Evolutionary conservation across 331 rosid genomes (phyloP).

Genomic region (Rosa hybrid): DNA sequence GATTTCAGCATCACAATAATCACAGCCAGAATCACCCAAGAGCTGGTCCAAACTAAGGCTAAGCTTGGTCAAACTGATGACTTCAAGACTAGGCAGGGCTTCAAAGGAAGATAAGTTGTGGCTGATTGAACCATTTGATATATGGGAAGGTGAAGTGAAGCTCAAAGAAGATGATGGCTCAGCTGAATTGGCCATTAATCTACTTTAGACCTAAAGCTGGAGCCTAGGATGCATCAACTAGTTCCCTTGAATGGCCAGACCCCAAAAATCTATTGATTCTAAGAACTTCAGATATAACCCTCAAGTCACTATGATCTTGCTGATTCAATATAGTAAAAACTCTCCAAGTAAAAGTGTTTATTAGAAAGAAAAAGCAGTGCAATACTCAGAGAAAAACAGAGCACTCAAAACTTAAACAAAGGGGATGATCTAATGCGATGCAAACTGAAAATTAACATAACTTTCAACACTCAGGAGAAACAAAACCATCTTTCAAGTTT

Average conservation of each 20-base stretch:
- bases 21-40: slow-evolving; percentile 41
- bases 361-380: not conserved
- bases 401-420: not conserved
- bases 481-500: not conserved
- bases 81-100: slow-evolving; percentile 62
- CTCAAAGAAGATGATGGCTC: slow-evolving; percentile 92
- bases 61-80: slow-evolving; percentile 51
- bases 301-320: not conserved
- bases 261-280: not conserved
- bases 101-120: slow-evolving; percentile 52
- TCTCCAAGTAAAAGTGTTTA: not conserved
- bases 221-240: slow-evolving; percentile 8
- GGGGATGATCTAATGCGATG: slow-evolving; percentile 12
- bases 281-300: not conserved
- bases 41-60: slow-evolving; percentile 51
- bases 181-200: slow-evolving; percentile 60
- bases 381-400: not conserved
- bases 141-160: slow-evolving; percentile 70
- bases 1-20: slow-evolving; percentile 52
- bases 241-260: not conserved
- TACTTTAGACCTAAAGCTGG: not conserved
- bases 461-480: slow-evolving; percentile 2
- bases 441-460: not conserved
- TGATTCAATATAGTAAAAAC: not conserved
- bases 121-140: slow-evolving; percentile 67